Conservation (phyloP, 306 rosid genomes). For the Vigna mungo region DNA sequence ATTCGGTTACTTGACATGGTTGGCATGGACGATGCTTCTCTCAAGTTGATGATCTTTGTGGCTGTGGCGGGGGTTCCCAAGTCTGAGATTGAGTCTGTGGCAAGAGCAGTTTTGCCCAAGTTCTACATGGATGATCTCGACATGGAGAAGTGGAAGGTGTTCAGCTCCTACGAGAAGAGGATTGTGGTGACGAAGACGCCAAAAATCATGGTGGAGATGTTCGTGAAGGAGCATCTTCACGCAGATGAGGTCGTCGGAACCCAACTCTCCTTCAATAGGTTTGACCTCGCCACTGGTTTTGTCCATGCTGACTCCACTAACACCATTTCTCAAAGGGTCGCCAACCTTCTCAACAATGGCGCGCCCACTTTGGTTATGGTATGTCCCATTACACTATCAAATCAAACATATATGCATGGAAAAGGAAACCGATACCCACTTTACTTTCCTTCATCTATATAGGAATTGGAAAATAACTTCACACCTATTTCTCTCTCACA, state of each 20-base stretch:
- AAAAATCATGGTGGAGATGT: constrained; percentile 77
- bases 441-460: neutral
- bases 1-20: constrained; percentile 47
- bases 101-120: constrained; percentile 86
- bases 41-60: constrained; percentile 69
- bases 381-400: constrained; percentile 36
- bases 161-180: constrained; percentile 48
- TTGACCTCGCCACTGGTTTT: constrained; percentile 79
- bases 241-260: constrained; percentile 78
- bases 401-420: neutral
- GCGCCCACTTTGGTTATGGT: constrained; percentile 60
- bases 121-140: constrained; percentile 81
- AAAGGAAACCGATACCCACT: neutral
- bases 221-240: constrained; percentile 77
- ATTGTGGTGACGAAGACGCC: constrained; percentile 80
- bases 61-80: constrained; percentile 61
- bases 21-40: constrained; percentile 51
- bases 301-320: constrained; percentile 34
- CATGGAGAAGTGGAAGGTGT: constrained; percentile 71
- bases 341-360: constrained; percentile 44
- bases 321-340: constrained; percentile 43
- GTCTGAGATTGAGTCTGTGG: constrained; percentile 72
- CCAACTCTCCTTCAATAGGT: constrained; percentile 60
- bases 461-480: no score
- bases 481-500: no score